Conservation (phyloP, 768 basidiomycete species). For the Mrakia frigida region DNA sequence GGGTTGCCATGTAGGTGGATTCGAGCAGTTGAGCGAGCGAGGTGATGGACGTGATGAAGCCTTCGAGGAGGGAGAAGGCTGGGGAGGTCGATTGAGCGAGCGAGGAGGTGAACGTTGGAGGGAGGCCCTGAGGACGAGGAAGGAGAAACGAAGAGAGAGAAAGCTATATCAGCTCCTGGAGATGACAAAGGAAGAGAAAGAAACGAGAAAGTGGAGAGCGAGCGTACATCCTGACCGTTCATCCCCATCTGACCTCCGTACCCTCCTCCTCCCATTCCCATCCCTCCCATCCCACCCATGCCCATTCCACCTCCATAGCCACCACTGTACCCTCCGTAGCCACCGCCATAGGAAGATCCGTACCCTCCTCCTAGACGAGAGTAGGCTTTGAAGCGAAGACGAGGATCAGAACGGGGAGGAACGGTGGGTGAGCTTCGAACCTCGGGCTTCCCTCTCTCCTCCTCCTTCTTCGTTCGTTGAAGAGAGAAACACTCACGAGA, state of each 20-base stretch:
- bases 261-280: constrained; percentile 44
- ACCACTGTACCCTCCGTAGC: constrained; percentile 35
- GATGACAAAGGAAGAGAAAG: constrained; percentile 37
- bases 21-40: constrained; percentile 97
- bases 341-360: constrained; percentile 48
- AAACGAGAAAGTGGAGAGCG: constrained; percentile 35
- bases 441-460: background rate
- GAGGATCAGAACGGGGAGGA: background rate
- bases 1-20: constrained; percentile 93
- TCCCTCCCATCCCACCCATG: constrained; percentile 42
- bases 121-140: constrained; percentile 46
- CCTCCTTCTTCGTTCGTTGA: background rate
- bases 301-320: constrained; percentile 37
- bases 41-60: constrained; percentile 88
- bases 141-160: background rate
- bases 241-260: constrained; percentile 47
- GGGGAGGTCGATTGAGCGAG: constrained; percentile 84
- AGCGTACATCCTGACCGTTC: constrained; percentile 47
- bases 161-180: background rate
- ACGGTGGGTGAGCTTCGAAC: background rate
- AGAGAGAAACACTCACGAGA: constrained; percentile 12
- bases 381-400: constrained; percentile 12
- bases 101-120: constrained; percentile 71
- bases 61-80: constrained; percentile 88
- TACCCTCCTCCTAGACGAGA: constrained; percentile 44